Conservation (phyloP, 805 yeast species). For the Maudiozyma barnettii region DNA sequence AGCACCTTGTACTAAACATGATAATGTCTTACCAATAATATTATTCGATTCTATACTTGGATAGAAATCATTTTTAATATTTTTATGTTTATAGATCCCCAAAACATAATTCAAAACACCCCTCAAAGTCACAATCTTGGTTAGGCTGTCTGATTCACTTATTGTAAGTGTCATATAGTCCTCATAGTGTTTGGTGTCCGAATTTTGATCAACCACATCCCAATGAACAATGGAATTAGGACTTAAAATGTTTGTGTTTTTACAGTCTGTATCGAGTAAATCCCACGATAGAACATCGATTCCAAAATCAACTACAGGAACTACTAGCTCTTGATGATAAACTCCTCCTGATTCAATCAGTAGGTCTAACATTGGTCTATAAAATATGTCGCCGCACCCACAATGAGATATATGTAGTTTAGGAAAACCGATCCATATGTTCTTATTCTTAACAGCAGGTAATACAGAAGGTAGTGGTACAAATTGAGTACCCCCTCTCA, state of each 20-base stretch:
- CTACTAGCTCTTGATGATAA: conserved; percentile 13
- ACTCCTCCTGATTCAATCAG: conserved; percentile 12
- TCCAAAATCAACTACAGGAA: conserved; percentile 11
- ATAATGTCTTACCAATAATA: conserved; percentile 4
- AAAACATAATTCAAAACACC: conserved; percentile 33
- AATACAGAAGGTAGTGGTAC: conserved; percentile 11
- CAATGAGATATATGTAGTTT: conserved; percentile 11
- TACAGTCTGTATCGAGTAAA: conserved; percentile 8
- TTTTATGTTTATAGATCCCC: conserved; percentile 22
- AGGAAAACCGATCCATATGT: conserved; percentile 18
- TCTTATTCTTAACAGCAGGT: conserved; percentile 11
- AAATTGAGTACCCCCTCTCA: conserved; percentile 19
- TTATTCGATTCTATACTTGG: conserved; percentile 6
- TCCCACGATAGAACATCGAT: conserved; percentile 13
- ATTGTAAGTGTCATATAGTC: conserved; percentile 34
- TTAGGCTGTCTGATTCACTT: conserved; percentile 33
- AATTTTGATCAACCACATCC: conserved; percentile 12
- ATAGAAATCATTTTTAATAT: conserved; percentile 8
- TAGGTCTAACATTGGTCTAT: conserved; percentile 14
- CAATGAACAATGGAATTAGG: conserved; percentile 15
- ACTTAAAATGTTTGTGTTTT: conserved; percentile 8
- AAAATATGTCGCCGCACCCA: conserved; percentile 13
- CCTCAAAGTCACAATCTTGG: conserved; percentile 28
- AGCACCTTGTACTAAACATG: conserved; percentile 1
- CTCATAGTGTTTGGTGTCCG: conserved; percentile 13